phyloP scores from a whole-genome alignment of 208 protist species.

The Polymyxa betae region DNA sequence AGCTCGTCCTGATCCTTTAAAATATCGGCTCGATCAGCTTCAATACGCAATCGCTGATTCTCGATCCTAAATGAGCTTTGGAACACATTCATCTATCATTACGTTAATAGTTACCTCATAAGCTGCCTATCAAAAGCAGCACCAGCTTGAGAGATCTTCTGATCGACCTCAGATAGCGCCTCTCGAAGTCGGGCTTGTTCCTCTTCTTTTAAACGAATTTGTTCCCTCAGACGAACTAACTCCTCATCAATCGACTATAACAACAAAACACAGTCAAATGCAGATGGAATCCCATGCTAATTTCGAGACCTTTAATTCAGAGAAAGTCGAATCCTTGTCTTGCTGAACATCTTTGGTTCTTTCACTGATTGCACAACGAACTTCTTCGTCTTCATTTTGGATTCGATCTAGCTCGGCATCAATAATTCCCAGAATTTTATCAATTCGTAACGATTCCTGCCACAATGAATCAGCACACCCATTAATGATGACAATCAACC shows the following conservation, averaged over 20 bases:
- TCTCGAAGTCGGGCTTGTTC: background rate
- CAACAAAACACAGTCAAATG: background rate
- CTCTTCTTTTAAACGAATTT: background rate
- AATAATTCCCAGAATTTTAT: slow-evolving; percentile 1
- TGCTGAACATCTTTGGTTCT: background rate
- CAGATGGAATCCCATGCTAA: background rate
- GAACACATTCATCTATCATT: background rate
- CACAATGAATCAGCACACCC: background rate
- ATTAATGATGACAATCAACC: background rate
- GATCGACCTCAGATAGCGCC: background rate
- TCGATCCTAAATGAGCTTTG: background rate
- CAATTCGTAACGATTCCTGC: background rate
- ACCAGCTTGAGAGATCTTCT: background rate
- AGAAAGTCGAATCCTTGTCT: background rate
- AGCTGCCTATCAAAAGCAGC: background rate
- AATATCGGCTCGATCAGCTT: background rate
- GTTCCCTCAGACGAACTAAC: background rate
- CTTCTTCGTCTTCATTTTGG: background rate
- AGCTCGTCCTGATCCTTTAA: background rate
- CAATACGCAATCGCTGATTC: background rate
- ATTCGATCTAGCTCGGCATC: background rate
- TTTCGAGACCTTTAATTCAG: slow-evolving; percentile 18
- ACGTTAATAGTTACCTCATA: background rate
- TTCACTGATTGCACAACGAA: background rate
- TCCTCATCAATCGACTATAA: background rate